Evolutionary conservation across 257 asterid species (phyloP).

Genomic region (Solanum gracilifrons): DNA sequence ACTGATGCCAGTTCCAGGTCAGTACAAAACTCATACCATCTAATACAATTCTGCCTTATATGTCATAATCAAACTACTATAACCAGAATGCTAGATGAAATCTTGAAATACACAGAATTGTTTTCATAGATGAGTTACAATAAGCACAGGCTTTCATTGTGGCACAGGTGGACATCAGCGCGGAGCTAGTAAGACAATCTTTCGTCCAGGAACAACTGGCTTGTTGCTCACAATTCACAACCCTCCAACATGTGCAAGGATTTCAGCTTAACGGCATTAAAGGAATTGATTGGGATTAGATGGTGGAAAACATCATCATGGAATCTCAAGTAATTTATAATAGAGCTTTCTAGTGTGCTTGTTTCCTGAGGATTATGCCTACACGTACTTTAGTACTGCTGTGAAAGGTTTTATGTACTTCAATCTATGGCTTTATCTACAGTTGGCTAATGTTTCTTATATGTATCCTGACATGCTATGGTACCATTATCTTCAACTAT

Average conservation of each 20-base stretch:
- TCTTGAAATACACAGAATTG: not conserved
- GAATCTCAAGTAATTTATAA: not conserved
- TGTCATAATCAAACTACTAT: not conserved
- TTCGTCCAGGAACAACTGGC: not conserved
- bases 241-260: not conserved
- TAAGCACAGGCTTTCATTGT: not conserved
- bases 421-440: not conserved
- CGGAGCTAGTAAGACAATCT: not conserved
- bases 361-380: not conserved
- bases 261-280: not conserved
- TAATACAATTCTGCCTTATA: not conserved
- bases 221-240: not conserved
- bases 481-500: not conserved
- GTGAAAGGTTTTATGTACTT: not conserved
- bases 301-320: not conserved
- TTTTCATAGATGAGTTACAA: not conserved
- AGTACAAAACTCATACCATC: not conserved
- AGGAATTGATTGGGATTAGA: not conserved
- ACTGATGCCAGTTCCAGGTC: conserved; percentile 31
- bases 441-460: not conserved
- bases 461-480: not conserved
- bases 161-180: not conserved
- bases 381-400: not conserved
- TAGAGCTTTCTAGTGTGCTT: not conserved
- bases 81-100: not conserved